These are phyloP conservation scores for Gracilariopsis chorda DNA, from an alignment of 23 red algal genomes.

Conservation along the genomic window DNA sequence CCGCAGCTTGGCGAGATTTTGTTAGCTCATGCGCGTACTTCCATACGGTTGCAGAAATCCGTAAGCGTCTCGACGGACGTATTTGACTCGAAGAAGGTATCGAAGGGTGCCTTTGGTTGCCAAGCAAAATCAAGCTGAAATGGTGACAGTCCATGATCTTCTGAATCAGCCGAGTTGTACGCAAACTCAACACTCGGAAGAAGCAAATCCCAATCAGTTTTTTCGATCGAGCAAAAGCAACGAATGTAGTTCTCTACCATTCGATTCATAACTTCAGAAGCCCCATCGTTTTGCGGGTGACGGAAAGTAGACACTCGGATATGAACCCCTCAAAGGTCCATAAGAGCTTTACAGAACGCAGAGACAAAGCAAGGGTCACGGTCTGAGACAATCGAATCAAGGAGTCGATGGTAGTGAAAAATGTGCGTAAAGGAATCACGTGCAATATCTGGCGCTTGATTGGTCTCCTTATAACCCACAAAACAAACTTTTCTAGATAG, in stretches of 20 bases:
- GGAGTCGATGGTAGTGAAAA: neutral
- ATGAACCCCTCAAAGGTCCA: neutral
- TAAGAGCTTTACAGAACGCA: neutral
- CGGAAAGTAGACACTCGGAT: neutral
- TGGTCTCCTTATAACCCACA: neutral
- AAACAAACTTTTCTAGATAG: neutral
- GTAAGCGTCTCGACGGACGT: neutral
- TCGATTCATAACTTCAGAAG: conserved; percentile 11
- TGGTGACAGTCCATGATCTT: neutral
- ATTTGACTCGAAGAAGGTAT: neutral
- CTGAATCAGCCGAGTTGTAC: neutral
- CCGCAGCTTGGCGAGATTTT: neutral
- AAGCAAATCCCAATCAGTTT: conserved; percentile 7
- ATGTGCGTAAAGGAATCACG: neutral
- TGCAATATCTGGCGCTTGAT: neutral
- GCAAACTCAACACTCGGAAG: neutral
- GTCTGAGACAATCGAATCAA: neutral
- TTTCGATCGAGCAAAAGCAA: neutral
- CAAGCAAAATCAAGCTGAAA: conserved; percentile 3
- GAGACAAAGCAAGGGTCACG: neutral
- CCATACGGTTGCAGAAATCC: neutral
- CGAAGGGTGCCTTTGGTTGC: neutral
- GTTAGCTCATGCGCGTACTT: neutral
- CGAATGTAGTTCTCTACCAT: too few relatives aligned
- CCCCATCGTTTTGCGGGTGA: neutral